A percentile compares a stretch with the other conserved stretches of the same genome.
These are phyloP conservation scores for Deuterostichococcus epilithicus DNA, from an alignment of 139 green algal species.

Conservation along the genomic window DNA sequence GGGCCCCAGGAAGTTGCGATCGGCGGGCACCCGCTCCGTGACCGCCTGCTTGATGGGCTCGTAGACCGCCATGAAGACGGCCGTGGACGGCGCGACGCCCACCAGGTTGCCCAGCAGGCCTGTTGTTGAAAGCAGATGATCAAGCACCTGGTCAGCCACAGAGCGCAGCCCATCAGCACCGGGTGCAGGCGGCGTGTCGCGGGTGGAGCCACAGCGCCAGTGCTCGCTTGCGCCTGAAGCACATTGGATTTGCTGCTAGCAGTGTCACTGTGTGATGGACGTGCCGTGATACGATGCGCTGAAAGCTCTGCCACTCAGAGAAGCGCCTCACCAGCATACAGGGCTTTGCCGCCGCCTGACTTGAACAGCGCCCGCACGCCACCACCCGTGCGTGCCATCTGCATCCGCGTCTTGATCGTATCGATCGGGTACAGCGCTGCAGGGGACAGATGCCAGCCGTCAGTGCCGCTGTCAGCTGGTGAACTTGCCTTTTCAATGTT, in stretches of 20 bases:
- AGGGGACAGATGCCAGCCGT: neutral
- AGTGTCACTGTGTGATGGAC: neutral
- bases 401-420: conserved; percentile 98
- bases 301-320: no score
- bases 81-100: conserved; percentile 81
- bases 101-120: conserved; percentile 79
- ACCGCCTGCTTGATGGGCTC: conserved; percentile 82
- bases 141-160: neutral
- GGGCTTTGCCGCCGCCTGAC: conserved; percentile 65
- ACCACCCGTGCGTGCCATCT: conserved; percentile 77
- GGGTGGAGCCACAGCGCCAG: no score
- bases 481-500: no score
- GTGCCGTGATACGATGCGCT: no score
- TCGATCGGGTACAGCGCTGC: conserved; percentile 95
- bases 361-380: conserved; percentile 69
- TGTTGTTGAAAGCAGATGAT: no score
- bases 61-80: conserved; percentile 93
- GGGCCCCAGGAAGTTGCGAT: conserved; percentile 47
- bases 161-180: no score
- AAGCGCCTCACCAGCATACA: conserved; percentile 66
- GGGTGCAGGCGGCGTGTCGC: no score
- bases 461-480: neutral
- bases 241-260: no score
- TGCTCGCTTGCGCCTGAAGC: no score
- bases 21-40: conserved; percentile 26